Conservation (phyloP, 345 rosid genomes). For the Physaria fendleri region DNA sequence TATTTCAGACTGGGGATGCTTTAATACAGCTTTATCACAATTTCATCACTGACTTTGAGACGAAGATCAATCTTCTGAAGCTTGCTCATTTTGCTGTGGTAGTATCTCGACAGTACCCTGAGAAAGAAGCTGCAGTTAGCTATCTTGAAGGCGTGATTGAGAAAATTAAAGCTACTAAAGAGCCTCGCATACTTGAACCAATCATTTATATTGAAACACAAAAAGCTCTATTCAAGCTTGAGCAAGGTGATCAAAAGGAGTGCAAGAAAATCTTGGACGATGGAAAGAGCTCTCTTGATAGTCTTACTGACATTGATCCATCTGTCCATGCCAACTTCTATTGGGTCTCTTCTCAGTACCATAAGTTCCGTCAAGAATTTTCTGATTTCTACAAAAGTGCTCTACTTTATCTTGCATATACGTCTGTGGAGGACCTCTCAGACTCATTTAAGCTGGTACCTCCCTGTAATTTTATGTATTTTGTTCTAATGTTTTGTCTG, state of each 20-base stretch:
- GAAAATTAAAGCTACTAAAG: constrained; percentile 70
- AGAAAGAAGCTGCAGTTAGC: constrained; percentile 87
- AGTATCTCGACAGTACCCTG: constrained; percentile 82
- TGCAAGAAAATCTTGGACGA: constrained; percentile 88
- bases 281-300: constrained; percentile 78
- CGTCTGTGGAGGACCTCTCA: constrained; percentile 86
- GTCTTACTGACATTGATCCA: constrained; percentile 98
- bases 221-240: constrained; percentile 77
- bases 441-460: constrained; percentile 92
- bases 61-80: constrained; percentile 95
- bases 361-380: constrained; percentile 77
- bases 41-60: constrained; percentile 94
- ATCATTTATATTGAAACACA: constrained; percentile 86
- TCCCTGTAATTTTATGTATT: not conserved
- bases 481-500: constrained; percentile 1
- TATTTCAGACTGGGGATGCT: constrained; percentile 87
- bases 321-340: constrained; percentile 82
- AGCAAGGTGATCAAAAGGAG: constrained; percentile 82
- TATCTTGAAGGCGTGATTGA: constrained; percentile 86
- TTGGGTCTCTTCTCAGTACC: constrained; percentile 92
- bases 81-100: constrained; percentile 95
- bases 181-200: constrained; percentile 79
- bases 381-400: constrained; percentile 92
- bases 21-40: constrained; percentile 83
- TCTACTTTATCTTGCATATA: constrained; percentile 91